phyloP scores from a whole-genome alignment of 2,329 filamentous ascomycete species.

The Sporothrix dimorphospora region DNA sequence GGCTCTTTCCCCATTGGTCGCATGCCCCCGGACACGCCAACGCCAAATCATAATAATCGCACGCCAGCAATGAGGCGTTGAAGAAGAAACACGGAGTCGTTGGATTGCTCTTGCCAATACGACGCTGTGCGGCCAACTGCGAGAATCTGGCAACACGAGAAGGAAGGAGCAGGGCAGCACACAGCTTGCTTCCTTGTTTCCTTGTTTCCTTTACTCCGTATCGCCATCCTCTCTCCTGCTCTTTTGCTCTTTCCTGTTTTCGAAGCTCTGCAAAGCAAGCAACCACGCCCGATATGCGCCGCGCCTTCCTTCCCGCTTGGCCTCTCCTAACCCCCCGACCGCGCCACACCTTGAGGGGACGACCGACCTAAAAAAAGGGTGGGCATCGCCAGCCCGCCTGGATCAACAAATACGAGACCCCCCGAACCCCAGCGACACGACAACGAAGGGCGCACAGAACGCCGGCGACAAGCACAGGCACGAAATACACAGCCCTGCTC shows the following conservation, averaged over 20 bases:
- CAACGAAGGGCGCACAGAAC: neutral
- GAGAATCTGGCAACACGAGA: slow-evolving; percentile 8
- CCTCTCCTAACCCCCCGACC: neutral
- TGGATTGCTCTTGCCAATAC: slow-evolving; percentile 22
- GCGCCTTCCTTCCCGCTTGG: neutral
- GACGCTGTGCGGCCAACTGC: slow-evolving; percentile 13
- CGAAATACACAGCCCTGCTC: slow-evolving; percentile 22
- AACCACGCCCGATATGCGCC: neutral
- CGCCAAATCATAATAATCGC: neutral
- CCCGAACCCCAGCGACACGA: too few species aligned
- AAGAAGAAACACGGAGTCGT: slow-evolving; percentile 22
- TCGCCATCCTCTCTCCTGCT: neutral
- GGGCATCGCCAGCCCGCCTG: slow-evolving; percentile 19
- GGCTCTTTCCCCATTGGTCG: slow-evolving; percentile 15
- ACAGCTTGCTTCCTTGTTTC: neutral
- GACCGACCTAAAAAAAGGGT: neutral
- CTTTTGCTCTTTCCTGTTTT: neutral
- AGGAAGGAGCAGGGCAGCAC: neutral
- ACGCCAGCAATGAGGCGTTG: neutral
- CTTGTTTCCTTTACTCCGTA: neutral
- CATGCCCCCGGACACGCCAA: neutral
- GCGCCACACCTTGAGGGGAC: neutral
- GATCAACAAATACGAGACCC: slow-evolving; percentile 18
- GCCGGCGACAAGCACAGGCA: slow-evolving; percentile 3
- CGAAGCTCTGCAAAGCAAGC: neutral